phyloP scores from a whole-genome alignment of 2,329 filamentous ascomycete genomes.

The Xylariaceae sp. region DNA sequence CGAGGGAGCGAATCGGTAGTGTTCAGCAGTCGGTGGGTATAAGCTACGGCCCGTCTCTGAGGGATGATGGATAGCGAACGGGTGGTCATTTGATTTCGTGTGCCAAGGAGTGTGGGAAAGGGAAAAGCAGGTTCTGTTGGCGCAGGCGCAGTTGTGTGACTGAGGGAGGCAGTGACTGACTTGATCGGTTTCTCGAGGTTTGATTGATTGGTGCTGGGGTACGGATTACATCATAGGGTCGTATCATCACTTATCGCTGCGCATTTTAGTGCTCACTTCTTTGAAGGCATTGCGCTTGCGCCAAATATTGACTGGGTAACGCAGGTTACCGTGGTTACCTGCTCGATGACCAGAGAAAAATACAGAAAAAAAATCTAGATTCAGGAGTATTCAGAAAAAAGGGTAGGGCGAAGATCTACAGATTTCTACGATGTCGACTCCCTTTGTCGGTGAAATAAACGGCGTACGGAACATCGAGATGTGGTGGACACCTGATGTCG shows the following conservation, averaged over 20 bases:
- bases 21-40: background rate
- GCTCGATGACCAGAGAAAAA: too few relatives aligned
- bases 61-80: background rate
- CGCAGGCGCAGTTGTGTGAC: background rate
- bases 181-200: background rate
- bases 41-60: conserved; percentile 3
- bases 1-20: background rate
- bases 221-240: conserved; percentile 16
- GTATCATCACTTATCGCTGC: background rate
- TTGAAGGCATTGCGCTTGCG: background rate
- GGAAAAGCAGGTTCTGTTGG: background rate
- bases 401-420: too few relatives aligned
- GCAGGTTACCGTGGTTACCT: too few relatives aligned
- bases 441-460: too few relatives aligned
- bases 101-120: background rate
- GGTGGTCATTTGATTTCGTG: conserved; percentile 17
- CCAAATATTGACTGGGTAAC: too few relatives aligned
- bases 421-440: too few relatives aligned
- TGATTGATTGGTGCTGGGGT: conserved; percentile 18
- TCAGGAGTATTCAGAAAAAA: too few relatives aligned
- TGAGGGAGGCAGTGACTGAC: conserved; percentile 3
- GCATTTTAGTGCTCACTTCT: too few relatives aligned
- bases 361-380: too few relatives aligned
- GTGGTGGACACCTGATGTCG: too few relatives aligned
- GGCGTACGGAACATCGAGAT: too few relatives aligned